These are phyloP conservation scores for Russula vinacea DNA, from an alignment of 768 basidiomycete species.

Conservation along the genomic window DNA sequence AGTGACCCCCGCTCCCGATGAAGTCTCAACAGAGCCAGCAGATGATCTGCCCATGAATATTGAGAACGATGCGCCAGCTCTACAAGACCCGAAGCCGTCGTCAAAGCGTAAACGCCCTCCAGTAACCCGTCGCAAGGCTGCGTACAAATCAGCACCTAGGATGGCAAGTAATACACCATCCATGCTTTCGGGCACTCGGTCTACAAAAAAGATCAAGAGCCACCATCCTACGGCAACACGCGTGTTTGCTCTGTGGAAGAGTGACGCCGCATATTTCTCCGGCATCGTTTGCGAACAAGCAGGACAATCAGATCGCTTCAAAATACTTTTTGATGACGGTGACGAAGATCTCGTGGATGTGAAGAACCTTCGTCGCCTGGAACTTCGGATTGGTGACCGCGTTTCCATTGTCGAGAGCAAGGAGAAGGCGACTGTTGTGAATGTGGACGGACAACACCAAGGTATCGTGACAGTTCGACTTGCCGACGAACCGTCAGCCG, in stretches of 20 bases:
- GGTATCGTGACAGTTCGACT: conserved; percentile 28
- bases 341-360: conserved; percentile 47
- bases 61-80: conserved; percentile 31
- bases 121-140: conserved; percentile 32
- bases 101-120: conserved; percentile 47
- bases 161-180: conserved; percentile 33
- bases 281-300: conserved; percentile 48
- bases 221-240: conserved; percentile 43
- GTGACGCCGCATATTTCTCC: conserved; percentile 57
- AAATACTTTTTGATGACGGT: conserved; percentile 66
- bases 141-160: conserved; percentile 29
- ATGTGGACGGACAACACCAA: conserved; percentile 35
- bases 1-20: conserved; percentile 37
- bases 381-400: conserved; percentile 54
- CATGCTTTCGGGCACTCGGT: conserved; percentile 23
- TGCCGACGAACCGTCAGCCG: conserved; percentile 39
- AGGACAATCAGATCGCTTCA: conserved; percentile 39
- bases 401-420: conserved; percentile 42
- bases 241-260: conserved; percentile 69
- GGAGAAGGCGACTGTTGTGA: conserved; percentile 35
- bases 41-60: conserved; percentile 41
- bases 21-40: conserved; percentile 42
- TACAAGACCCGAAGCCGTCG: conserved; percentile 29
- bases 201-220: conserved; percentile 30
- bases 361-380: conserved; percentile 52